These are phyloP conservation scores for Hysterangium stoloniferum DNA, from an alignment of 768 basidiomycete species.

Conservation along the genomic window DNA sequence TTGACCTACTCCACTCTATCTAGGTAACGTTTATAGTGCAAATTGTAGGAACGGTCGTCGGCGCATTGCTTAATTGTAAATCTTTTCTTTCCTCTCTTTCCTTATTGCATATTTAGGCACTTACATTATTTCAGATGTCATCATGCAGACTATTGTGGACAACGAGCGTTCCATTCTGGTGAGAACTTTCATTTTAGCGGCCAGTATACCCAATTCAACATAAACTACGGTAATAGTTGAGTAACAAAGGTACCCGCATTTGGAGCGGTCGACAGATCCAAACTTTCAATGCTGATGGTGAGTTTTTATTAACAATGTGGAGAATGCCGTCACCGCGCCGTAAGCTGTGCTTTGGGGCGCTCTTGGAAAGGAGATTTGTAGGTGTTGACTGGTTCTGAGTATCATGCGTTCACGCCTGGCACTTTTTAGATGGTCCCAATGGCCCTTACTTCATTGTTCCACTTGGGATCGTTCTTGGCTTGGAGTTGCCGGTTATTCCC, in stretches of 20 bases:
- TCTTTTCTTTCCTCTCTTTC: too few species aligned
- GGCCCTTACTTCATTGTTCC: conserved; percentile 54
- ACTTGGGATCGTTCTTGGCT: conserved; percentile 44
- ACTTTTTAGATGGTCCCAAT: conserved; percentile 28
- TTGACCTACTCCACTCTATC: too few species aligned
- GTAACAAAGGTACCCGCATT: not conserved
- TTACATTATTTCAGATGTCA: not conserved
- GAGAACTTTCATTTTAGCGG: not conserved
- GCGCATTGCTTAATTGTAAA: not conserved
- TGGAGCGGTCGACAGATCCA: conserved; percentile 1
- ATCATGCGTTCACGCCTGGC: too few species aligned
- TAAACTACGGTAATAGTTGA: not conserved
- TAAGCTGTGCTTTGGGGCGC: conserved; percentile 2
- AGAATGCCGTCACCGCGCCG: too few species aligned
- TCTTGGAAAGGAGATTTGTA: not conserved
- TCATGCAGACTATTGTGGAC: not conserved
- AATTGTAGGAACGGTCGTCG: not conserved
- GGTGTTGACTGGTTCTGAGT: not conserved
- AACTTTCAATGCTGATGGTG: not conserved
- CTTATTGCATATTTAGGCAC: not conserved
- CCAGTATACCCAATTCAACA: not conserved
- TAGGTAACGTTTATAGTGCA: not conserved
- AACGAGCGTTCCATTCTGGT: not conserved
- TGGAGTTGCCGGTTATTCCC: conserved; percentile 42
- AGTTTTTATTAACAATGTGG: not conserved